Conservation (phyloP, 352 stramenopile species). For the Phytophthora tubulina region DNA sequence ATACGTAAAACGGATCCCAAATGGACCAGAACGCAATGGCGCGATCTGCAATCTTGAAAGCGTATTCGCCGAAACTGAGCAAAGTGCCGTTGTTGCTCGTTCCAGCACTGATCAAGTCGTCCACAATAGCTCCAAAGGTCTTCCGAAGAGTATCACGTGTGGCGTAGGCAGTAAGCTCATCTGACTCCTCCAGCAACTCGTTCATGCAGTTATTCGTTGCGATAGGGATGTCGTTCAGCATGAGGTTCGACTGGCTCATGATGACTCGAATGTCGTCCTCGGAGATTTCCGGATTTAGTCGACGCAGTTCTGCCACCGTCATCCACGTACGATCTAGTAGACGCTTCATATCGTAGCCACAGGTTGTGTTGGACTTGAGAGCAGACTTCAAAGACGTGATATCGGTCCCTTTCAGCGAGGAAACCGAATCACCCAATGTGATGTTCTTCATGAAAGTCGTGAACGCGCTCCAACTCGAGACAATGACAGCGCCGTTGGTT, state of each 20-base stretch:
- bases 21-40: constrained; percentile 51
- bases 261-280: constrained; percentile 43
- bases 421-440: constrained; percentile 29
- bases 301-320: constrained; percentile 40
- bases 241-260: constrained; percentile 52
- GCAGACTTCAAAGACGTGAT: constrained; percentile 40
- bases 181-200: constrained; percentile 34
- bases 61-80: constrained; percentile 45
- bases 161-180: constrained; percentile 33
- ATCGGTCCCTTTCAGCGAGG: constrained; percentile 22
- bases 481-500: constrained; percentile 37
- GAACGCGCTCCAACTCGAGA: constrained; percentile 44
- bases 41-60: constrained; percentile 50
- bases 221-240: constrained; percentile 61
- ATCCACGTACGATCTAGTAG: constrained; percentile 48
- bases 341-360: constrained; percentile 47
- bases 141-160: constrained; percentile 59
- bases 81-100: constrained; percentile 47
- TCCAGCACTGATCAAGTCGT: constrained; percentile 51
- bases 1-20: constrained; percentile 59
- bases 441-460: constrained; percentile 47
- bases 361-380: constrained; percentile 40
- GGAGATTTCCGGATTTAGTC: constrained; percentile 37
- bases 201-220: constrained; percentile 53
- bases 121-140: constrained; percentile 52